Percentiles rank a stretch among this genome's conserved stretches.
Conservation (phyloP, 2,329 filamentous ascomycete species). For the Pezicula carpinea region DNA sequence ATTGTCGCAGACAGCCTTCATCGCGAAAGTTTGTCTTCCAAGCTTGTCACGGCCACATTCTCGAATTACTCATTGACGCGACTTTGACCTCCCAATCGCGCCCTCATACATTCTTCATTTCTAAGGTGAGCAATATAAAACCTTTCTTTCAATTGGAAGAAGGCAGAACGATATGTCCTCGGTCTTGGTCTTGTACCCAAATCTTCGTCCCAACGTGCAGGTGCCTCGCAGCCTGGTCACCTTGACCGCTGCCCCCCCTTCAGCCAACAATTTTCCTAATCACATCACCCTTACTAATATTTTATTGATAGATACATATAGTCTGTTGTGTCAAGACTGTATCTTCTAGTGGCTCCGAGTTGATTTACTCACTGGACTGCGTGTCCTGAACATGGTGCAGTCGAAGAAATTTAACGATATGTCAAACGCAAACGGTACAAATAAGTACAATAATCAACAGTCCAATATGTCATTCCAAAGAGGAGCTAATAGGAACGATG, state of each 20-base stretch:
- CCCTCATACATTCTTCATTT: background rate
- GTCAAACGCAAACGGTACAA: conserved; percentile 36
- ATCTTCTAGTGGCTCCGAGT: background rate
- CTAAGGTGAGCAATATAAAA: background rate
- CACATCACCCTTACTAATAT: no score
- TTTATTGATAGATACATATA: background rate
- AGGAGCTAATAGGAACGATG: conserved; percentile 43
- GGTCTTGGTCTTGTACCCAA: no score
- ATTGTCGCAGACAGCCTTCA: conserved; percentile 14
- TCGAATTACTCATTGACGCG: conserved; percentile 15
- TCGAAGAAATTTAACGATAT: conserved; percentile 34
- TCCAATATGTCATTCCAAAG: conserved; percentile 55
- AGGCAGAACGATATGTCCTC: no score
- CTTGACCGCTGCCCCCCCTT: no score
- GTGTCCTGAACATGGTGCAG: conserved; percentile 55
- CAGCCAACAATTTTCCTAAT: no score
- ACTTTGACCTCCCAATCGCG: conserved; percentile 7
- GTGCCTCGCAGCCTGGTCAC: no score
- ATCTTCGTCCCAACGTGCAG: no score
- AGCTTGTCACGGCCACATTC: conserved; percentile 13
- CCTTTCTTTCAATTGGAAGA: no score
- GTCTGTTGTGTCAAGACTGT: background rate
- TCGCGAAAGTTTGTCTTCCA: conserved; percentile 14
- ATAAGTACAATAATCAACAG: conserved; percentile 42
- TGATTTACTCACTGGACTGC: background rate